Evolutionary conservation across 495 filamentous ascomycete species (phyloP).

Genomic region (Chlorociboria aeruginascens): DNA sequence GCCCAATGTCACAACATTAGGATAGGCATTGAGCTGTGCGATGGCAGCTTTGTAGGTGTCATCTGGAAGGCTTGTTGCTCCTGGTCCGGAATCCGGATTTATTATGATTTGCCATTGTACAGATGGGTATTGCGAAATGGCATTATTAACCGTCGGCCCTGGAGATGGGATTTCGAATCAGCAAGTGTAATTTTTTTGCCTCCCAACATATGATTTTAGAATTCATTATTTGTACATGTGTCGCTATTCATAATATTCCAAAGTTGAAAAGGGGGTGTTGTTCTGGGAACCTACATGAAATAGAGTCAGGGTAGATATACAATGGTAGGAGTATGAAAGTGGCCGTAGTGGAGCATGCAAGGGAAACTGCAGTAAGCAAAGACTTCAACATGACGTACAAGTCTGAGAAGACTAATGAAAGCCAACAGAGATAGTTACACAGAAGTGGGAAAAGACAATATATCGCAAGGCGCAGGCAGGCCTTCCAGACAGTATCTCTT

Average conservation of each 20-base stretch:
- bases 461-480: too few relatives aligned
- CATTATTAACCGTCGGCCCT: too few relatives aligned
- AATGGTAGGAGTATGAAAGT: constrained; percentile 30
- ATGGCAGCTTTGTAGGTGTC: constrained; percentile 22
- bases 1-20: constrained; percentile 32
- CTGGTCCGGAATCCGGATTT: constrained; percentile 28
- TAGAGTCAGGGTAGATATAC: constrained; percentile 33
- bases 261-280: neutral
- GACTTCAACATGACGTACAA: too few relatives aligned
- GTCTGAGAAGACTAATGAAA: too few relatives aligned
- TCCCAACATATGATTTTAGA: too few relatives aligned
- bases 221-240: too few relatives aligned
- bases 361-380: too few relatives aligned
- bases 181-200: neutral
- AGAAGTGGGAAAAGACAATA: too few relatives aligned
- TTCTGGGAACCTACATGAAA: constrained; percentile 20
- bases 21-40: constrained; percentile 26
- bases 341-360: too few relatives aligned
- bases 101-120: constrained; percentile 31
- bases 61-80: constrained; percentile 4
- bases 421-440: too few relatives aligned
- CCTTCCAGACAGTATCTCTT: too few relatives aligned
- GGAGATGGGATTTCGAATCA: constrained; percentile 12
- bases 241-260: neutral
- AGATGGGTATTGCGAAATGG: constrained; percentile 14